These are phyloP conservation scores for Beauveria australis DNA, from an alignment of 2,329 filamentous ascomycete genomes.

Conservation along the genomic window DNA sequence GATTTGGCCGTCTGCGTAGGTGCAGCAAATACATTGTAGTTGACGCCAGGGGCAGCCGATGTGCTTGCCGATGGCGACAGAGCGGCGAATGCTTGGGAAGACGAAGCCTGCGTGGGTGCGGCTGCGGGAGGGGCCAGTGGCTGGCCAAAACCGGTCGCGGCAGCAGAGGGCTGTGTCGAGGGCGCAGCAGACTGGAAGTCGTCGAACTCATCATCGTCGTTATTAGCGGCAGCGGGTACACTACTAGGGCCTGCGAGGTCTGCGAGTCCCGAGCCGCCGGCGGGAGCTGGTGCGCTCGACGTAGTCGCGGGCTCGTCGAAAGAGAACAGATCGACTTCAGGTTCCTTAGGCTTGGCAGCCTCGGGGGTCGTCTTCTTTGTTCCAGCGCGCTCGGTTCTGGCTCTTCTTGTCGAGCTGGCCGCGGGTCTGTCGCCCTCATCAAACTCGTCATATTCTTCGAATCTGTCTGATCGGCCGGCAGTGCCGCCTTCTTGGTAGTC, in stretches of 20 bases:
- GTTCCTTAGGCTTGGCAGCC: conserved; percentile 71
- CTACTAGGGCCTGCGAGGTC: conserved; percentile 28
- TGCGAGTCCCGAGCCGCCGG: conserved; percentile 39
- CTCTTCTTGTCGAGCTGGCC: conserved; percentile 33
- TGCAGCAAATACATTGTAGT: conserved; percentile 45
- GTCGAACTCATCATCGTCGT: conserved; percentile 89
- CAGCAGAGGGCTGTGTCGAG: conserved; percentile 42
- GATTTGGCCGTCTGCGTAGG: conserved; percentile 30
- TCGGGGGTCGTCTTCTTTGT: conserved; percentile 41
- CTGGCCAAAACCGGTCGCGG: conserved; percentile 72
- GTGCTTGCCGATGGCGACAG: conserved; percentile 63
- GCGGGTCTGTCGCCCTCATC: conserved; percentile 59
- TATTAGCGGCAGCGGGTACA: conserved; percentile 32
- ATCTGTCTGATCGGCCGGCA: conserved; percentile 56
- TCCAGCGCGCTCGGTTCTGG: conserved; percentile 24
- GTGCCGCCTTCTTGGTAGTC: conserved; percentile 61
- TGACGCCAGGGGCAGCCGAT: conserved; percentile 46
- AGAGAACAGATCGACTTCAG: conserved; percentile 86
- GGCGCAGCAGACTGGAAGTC: conserved; percentile 84
- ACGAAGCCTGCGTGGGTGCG: conserved; percentile 49
- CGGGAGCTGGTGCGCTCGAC: conserved; percentile 35
- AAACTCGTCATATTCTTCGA: conserved; percentile 95
- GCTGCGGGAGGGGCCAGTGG: conserved; percentile 63
- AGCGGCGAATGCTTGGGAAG: conserved; percentile 70
- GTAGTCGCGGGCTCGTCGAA: conserved; percentile 68